Conservation (phyloP, 768 basidiomycete species). For the Lenzites betulinus region DNA sequence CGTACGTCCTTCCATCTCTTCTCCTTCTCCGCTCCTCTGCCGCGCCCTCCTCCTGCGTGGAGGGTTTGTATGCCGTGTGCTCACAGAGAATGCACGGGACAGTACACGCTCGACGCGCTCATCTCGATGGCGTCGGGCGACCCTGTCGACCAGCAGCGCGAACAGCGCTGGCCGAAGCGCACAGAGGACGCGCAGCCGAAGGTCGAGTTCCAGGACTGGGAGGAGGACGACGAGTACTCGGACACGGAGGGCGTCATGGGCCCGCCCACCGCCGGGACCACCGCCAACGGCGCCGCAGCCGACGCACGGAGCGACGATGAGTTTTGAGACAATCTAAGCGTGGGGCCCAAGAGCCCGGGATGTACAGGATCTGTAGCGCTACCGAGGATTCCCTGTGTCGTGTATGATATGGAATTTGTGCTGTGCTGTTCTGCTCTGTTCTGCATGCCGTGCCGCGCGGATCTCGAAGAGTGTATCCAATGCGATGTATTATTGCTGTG, state of each 20-base stretch:
- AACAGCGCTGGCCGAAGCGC: constrained; percentile 76
- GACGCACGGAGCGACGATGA: background rate
- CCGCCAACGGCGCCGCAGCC: background rate
- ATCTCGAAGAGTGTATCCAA: background rate
- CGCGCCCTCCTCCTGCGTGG: too few relatives aligned
- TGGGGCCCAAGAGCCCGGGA: too few relatives aligned
- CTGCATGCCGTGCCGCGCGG: background rate
- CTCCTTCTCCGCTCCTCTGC: background rate
- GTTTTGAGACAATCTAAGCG: background rate
- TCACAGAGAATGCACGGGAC: too few relatives aligned
- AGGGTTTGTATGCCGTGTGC: too few relatives aligned
- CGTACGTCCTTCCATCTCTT: constrained; percentile 43
- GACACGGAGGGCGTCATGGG: constrained; percentile 45
- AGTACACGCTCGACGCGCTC: constrained; percentile 74
- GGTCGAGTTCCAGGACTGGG: constrained; percentile 60
- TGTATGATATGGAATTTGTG: background rate
- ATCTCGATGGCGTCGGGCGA: constrained; percentile 74
- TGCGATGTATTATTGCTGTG: background rate
- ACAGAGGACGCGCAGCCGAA: constrained; percentile 40
- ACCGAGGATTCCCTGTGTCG: too few relatives aligned
- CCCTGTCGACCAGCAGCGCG: constrained; percentile 73
- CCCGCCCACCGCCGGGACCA: background rate
- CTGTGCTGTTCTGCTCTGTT: background rate
- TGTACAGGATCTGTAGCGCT: too few relatives aligned
- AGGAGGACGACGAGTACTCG: constrained; percentile 53